Percentiles rank a stretch among this genome's conserved stretches.
Conservation (phyloP, 768 basidiomycete genomes). For the Macrolepiota dolichaula region DNA sequence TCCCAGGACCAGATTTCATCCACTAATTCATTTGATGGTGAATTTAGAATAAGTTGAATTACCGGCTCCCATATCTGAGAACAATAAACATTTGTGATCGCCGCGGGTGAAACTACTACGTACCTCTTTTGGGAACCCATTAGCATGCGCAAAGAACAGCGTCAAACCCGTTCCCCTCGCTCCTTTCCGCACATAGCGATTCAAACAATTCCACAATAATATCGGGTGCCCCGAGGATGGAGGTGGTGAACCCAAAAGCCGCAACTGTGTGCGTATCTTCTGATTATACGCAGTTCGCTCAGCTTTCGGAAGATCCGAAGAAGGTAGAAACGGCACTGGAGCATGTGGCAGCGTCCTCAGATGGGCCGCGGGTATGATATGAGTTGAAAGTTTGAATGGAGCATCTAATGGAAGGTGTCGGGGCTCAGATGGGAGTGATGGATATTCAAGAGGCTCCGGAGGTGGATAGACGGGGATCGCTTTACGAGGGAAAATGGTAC, state of each 20-base stretch:
- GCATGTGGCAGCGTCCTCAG: constrained; percentile 42
- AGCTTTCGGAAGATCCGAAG: constrained; percentile 30
- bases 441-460: constrained; percentile 27
- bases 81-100: not conserved
- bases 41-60: constrained; percentile 48
- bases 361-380: constrained; percentile 52
- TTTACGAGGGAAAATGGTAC: constrained; percentile 18
- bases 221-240: constrained; percentile 34
- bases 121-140: constrained; percentile 87
- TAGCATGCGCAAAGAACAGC: constrained; percentile 77
- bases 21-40: constrained; percentile 28
- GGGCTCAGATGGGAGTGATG: constrained; percentile 37
- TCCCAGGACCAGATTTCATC: constrained; percentile 86
- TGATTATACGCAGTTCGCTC: constrained; percentile 21
- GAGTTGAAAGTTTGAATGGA: constrained; percentile 45
- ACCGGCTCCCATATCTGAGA: constrained; percentile 78
- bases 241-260: constrained; percentile 28
- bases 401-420: constrained; percentile 30
- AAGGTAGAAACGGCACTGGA: constrained; percentile 32
- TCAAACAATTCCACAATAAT: constrained; percentile 66
- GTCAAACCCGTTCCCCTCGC: constrained; percentile 48
- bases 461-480: constrained; percentile 35
- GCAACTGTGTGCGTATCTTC: constrained; percentile 21
- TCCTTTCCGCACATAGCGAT: constrained; percentile 57
- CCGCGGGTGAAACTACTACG: constrained; percentile 14